Conservation (phyloP, 495 filamentous ascomycete genomes). For the Penicillium steckii region DNA sequence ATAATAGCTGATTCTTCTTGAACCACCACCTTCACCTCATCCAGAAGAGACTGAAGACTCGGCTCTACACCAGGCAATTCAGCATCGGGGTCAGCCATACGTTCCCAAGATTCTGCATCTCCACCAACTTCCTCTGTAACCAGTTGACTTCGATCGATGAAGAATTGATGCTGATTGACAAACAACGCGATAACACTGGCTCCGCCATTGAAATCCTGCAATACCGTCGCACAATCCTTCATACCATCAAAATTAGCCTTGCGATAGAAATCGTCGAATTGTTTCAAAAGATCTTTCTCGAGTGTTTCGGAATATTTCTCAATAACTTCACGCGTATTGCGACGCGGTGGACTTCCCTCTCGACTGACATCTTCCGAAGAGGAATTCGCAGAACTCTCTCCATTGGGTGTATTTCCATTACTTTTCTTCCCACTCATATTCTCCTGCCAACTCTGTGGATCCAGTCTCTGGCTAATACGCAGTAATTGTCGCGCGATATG, state of each 20-base stretch:
- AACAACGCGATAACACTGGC: constrained; percentile 91
- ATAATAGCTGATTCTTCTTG: constrained; percentile 97
- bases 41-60: constrained; percentile 84
- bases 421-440: constrained; percentile 44
- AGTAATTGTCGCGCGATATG: constrained; percentile 86
- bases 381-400: constrained; percentile 27
- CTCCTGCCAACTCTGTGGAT: constrained; percentile 68
- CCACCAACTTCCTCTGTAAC: constrained; percentile 86
- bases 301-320: constrained; percentile 96
- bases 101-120: constrained; percentile 84
- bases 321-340: constrained; percentile 83
- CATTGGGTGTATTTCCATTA: constrained; percentile 41
- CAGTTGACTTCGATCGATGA: constrained; percentile 88
- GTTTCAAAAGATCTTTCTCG: constrained; percentile 91
- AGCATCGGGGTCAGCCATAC: constrained; percentile 88
- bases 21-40: constrained; percentile 93
- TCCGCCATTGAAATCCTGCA: constrained; percentile 95
- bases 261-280: constrained; percentile 95
- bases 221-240: constrained; percentile 88
- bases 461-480: constrained; percentile 81
- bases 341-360: constrained; percentile 35
- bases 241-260: constrained; percentile 94
- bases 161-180: constrained; percentile 99
- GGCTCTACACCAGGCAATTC: constrained; percentile 89
- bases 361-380: constrained; percentile 40